A percentile compares a stretch with the other conserved stretches of the same genome.
Evolutionary conservation across 2,329 filamentous ascomycete species (phyloP).

Genomic region (Nannizziopsis barbatae): DNA sequence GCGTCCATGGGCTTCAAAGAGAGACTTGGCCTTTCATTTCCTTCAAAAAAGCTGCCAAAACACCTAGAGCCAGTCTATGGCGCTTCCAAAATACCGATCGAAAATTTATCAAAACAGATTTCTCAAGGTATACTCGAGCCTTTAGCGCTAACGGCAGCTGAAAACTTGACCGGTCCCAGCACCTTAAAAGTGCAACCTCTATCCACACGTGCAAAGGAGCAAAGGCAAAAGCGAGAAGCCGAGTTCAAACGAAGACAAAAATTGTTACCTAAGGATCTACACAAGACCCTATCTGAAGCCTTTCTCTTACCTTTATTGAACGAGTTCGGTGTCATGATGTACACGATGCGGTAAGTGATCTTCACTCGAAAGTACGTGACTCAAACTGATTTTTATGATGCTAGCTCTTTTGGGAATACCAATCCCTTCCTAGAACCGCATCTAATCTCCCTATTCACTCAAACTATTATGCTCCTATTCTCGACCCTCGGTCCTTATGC

Average conservation of each 20-base stretch:
- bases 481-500: conserved; percentile 75
- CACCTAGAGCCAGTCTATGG: conserved; percentile 63
- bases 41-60: conserved; percentile 66
- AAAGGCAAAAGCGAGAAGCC: conserved; percentile 41
- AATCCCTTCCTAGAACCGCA: conserved; percentile 62
- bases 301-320: conserved; percentile 84
- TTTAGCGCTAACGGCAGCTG: conserved; percentile 68
- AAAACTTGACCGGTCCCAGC: conserved; percentile 66
- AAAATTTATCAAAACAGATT: conserved; percentile 56
- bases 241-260: conserved; percentile 41
- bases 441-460: conserved; percentile 67
- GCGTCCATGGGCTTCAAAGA: conserved; percentile 25
- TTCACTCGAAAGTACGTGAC: conserved; percentile 32
- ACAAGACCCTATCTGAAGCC: conserved; percentile 58
- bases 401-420: conserved; percentile 22
- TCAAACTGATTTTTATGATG: conserved; percentile 28
- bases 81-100: conserved; percentile 42
- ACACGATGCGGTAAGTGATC: conserved; percentile 39
- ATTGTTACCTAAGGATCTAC: conserved; percentile 60
- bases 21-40: conserved; percentile 48
- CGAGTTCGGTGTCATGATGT: conserved; percentile 58
- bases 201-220: conserved; percentile 60
- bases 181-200: conserved; percentile 83
- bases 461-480: conserved; percentile 72
- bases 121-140: conserved; percentile 67